Percentiles rank a stretch among this genome's conserved stretches.
Evolutionary conservation across 2,329 filamentous ascomycete genomes (phyloP).

Genomic region (Fusarium anthophilum): DNA sequence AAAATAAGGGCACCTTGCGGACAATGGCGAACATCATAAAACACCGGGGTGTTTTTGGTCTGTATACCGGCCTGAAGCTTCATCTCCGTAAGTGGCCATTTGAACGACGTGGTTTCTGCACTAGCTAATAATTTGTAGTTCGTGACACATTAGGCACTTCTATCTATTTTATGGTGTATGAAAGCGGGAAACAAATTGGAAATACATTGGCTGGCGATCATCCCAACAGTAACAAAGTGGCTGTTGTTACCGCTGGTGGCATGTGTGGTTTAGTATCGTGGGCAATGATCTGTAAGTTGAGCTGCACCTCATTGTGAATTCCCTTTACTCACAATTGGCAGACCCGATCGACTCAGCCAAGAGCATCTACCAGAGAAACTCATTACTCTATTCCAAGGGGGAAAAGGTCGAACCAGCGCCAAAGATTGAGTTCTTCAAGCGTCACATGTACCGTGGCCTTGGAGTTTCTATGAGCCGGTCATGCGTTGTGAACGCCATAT

Average conservation of each 20-base stretch:
- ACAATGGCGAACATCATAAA: constrained; percentile 81
- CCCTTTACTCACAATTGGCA: constrained; percentile 40
- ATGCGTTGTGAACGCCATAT: constrained; percentile 85
- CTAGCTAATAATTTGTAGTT: constrained; percentile 58
- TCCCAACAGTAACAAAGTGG: constrained; percentile 80
- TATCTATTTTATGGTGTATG: constrained; percentile 91
- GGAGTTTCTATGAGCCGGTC: constrained; percentile 86
- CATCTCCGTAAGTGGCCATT: constrained; percentile 73
- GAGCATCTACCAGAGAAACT: constrained; percentile 85
- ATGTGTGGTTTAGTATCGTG: constrained; percentile 86
- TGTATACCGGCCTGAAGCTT: constrained; percentile 83
- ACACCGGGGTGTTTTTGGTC: constrained; percentile 75
- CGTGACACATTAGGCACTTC: constrained; percentile 84
- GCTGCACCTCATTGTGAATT: constrained; percentile 43
- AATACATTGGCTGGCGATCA: constrained; percentile 77
- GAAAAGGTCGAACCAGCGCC: constrained; percentile 71
- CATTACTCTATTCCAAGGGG: constrained; percentile 74
- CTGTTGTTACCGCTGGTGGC: constrained; percentile 80
- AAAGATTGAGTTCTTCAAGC: constrained; percentile 80
- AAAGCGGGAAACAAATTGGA: constrained; percentile 84
- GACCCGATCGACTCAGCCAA: constrained; percentile 84
- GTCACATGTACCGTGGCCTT: constrained; percentile 82
- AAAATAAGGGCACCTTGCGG: constrained; percentile 79
- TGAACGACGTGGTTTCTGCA: background rate
- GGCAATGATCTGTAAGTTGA: constrained; percentile 77